Evolutionary conservation across 116 monocot species (phyloP).

Genomic region (Phalaenopsis hybrid): DNA sequence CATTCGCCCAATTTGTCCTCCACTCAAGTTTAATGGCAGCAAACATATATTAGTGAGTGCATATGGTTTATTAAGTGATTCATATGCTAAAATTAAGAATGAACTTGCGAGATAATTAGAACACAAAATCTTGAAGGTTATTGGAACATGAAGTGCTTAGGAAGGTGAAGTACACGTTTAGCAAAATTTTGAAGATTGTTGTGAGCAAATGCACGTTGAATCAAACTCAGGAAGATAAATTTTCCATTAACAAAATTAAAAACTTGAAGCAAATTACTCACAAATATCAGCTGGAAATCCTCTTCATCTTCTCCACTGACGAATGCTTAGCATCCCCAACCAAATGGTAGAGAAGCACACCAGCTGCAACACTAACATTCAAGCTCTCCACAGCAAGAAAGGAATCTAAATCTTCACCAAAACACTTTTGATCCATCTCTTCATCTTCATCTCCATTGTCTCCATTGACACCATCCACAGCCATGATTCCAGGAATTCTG

Average conservation of each 20-base stretch:
- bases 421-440: constrained; percentile 18
- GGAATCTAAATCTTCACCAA: constrained; percentile 32
- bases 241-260: neutral
- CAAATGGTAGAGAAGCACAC: constrained; percentile 87
- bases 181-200: no score
- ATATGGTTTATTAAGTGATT: no score
- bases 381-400: constrained; percentile 93
- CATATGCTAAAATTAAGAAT: no score
- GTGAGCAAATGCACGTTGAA: neutral
- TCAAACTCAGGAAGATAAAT: neutral
- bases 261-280: neutral
- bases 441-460: constrained; percentile 23
- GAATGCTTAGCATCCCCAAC: constrained; percentile 21
- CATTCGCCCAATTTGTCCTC: no score
- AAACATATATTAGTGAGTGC: no score
- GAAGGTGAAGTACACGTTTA: no score
- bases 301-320: neutral
- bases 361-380: constrained; percentile 95
- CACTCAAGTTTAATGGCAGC: no score
- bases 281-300: neutral
- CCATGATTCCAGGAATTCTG: constrained; percentile 52
- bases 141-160: no score
- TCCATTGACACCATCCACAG: constrained; percentile 8
- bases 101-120: no score
- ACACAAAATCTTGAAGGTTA: no score